A percentile compares a stretch with the other conserved stretches of the same genome.
Conservation (phyloP, 805 yeast genomes). For the Phaffomyces antillensis region DNA sequence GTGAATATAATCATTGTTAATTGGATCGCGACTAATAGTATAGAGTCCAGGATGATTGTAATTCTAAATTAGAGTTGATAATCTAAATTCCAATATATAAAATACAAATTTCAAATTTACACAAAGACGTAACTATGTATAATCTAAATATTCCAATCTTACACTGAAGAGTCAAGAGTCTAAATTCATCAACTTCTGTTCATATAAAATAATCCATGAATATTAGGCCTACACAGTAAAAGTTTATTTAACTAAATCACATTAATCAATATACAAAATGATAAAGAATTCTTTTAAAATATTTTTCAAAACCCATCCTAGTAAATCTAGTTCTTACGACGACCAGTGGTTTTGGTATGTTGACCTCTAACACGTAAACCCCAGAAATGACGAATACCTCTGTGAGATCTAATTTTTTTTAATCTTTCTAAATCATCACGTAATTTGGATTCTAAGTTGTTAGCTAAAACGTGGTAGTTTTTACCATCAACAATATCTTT, state of each 20-base stretch:
- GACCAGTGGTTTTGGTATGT: slow-evolving; percentile 99
- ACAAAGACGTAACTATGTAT: no score
- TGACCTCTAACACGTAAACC: slow-evolving; percentile 99
- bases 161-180: no score
- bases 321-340: slow-evolving; percentile 43
- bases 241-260: background rate
- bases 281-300: slow-evolving; percentile 2
- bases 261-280: slow-evolving; percentile 4
- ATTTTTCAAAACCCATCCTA: background rate
- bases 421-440: slow-evolving; percentile 99
- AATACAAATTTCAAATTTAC: no score
- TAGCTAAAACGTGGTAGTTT: slow-evolving; percentile 97
- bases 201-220: no score
- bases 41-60: no score
- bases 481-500: slow-evolving; percentile 97
- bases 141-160: no score
- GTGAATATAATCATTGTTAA: no score
- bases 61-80: no score
- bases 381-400: slow-evolving; percentile 99
- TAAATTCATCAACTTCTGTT: no score
- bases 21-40: no score
- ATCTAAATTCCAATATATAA: no score
- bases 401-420: slow-evolving; percentile 99
- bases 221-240: background rate
- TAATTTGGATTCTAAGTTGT: slow-evolving; percentile 98